Percentiles rank a stretch among this genome's conserved stretches.
phyloP scores from a whole-genome alignment of 495 filamentous ascomycete genomes.

The Parmelia sp. region DNA sequence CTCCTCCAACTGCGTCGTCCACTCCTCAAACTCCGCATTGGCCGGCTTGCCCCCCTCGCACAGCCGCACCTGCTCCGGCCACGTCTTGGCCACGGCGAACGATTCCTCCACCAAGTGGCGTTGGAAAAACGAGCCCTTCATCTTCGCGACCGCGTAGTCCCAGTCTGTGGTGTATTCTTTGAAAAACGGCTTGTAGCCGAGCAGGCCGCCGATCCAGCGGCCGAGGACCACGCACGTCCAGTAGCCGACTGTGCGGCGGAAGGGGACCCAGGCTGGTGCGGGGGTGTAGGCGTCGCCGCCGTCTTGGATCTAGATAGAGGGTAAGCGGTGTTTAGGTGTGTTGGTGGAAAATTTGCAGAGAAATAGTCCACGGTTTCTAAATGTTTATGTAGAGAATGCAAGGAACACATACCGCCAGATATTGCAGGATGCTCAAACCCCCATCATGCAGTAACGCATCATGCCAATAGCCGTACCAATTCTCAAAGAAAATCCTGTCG shows the following conservation, averaged over 20 bases:
- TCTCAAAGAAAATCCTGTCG: no score
- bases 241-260: slow-evolving; percentile 33
- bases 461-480: not conserved
- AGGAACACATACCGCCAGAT: not conserved
- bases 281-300: slow-evolving; percentile 44
- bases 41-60: not conserved
- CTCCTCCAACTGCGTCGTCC: not conserved
- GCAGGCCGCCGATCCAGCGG: slow-evolving; percentile 44
- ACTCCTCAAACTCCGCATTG: not conserved
- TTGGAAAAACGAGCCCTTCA: slow-evolving; percentile 38
- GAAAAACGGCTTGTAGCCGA: slow-evolving; percentile 49
- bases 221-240: slow-evolving; percentile 41
- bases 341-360: no score
- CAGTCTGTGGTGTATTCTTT: slow-evolving; percentile 48
- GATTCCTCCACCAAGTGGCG: not conserved
- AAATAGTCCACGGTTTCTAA: no score
- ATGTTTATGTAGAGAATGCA: not conserved
- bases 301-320: slow-evolving; percentile 25
- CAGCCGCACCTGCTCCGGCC: not conserved
- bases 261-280: slow-evolving; percentile 42
- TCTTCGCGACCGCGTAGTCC: slow-evolving; percentile 41
- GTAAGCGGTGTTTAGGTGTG: no score
- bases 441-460: not conserved
- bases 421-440: not conserved
- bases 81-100: not conserved